Percentiles rank a stretch among this genome's conserved stretches.
phyloP scores from a whole-genome alignment of 345 rosid genomes.

The Fremontodendron californicum region DNA sequence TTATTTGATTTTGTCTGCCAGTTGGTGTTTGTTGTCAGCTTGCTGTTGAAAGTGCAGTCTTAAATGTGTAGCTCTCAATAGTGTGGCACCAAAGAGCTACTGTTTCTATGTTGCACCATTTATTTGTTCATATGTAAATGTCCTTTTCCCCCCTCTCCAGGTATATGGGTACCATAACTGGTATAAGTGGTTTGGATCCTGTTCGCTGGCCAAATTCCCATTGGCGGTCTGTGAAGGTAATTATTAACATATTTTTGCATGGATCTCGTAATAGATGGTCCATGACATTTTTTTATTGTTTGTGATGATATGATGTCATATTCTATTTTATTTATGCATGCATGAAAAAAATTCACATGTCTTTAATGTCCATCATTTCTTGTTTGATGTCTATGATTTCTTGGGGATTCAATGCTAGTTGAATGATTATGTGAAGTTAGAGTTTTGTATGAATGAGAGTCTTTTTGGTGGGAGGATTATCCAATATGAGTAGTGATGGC shows the following conservation, averaged over 20 bases:
- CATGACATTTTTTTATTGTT: not conserved
- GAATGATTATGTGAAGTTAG: not conserved
- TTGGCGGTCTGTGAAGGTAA: constrained; percentile 79
- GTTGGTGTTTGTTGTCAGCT: not conserved
- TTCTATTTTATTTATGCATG: not conserved
- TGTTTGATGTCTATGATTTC: too few relatives aligned
- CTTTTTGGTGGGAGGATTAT: not conserved
- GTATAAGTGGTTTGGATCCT: constrained; percentile 54
- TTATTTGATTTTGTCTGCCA: not conserved
- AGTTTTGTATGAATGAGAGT: not conserved
- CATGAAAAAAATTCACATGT: not conserved
- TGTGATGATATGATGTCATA: not conserved
- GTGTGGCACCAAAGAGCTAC: not conserved
- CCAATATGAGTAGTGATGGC: not conserved
- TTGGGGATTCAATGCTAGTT: not conserved
- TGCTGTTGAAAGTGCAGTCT: not conserved
- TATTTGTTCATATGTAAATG: constrained; percentile 11
- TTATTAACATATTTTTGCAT: not conserved
- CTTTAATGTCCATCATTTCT: not conserved
- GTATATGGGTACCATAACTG: constrained; percentile 77
- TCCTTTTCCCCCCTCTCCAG: constrained; percentile 28
- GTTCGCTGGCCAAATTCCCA: constrained; percentile 65
- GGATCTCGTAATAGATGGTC: not conserved
- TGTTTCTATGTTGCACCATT: not conserved
- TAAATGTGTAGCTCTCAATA: not conserved